Evolutionary conservation across 2,329 filamentous ascomycete genomes (phyloP).

Genomic region (Colletotrichum musae): DNA sequence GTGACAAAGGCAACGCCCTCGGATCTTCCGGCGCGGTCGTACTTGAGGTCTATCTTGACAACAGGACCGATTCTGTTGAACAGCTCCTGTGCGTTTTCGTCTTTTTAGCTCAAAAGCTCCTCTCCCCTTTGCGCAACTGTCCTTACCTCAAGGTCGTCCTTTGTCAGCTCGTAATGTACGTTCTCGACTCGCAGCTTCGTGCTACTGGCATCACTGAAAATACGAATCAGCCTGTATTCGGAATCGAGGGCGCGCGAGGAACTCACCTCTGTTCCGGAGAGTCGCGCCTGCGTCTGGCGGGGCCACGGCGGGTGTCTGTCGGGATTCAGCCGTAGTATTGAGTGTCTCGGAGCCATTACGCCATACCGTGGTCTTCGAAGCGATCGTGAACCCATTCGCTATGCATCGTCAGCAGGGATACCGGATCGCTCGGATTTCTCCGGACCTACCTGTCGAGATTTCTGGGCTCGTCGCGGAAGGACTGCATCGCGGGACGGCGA

Average conservation of each 20-base stretch:
- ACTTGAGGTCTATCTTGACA: conserved; percentile 77
- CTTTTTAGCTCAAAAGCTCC: conserved; percentile 47
- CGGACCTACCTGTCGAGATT: conserved; percentile 78
- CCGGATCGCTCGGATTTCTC: conserved; percentile 4
- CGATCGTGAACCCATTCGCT: conserved; percentile 97
- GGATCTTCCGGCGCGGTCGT: conserved; percentile 90
- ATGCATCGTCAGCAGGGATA: conserved; percentile 45
- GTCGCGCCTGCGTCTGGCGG: conserved; percentile 59
- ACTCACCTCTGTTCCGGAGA: conserved; percentile 57
- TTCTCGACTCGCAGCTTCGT: conserved; percentile 89
- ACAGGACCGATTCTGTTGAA: conserved; percentile 85
- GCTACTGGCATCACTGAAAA: conserved; percentile 66
- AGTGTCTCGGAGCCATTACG: neutral
- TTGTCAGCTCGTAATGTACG: conserved; percentile 90
- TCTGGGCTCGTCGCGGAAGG: conserved; percentile 73
- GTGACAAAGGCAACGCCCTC: conserved; percentile 88
- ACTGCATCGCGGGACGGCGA: conserved; percentile 64
- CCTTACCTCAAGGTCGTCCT: conserved; percentile 83
- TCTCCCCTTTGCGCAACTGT: neutral
- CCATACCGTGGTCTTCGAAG: conserved; percentile 80
- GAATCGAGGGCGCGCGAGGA: conserved; percentile 35
- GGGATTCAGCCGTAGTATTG: conserved; percentile 33
- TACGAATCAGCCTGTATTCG: conserved; percentile 39
- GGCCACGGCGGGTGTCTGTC: conserved; percentile 56
- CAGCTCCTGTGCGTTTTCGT: conserved; percentile 71